Conservation (phyloP, 306 rosid species). For the Vicia villosa region DNA sequence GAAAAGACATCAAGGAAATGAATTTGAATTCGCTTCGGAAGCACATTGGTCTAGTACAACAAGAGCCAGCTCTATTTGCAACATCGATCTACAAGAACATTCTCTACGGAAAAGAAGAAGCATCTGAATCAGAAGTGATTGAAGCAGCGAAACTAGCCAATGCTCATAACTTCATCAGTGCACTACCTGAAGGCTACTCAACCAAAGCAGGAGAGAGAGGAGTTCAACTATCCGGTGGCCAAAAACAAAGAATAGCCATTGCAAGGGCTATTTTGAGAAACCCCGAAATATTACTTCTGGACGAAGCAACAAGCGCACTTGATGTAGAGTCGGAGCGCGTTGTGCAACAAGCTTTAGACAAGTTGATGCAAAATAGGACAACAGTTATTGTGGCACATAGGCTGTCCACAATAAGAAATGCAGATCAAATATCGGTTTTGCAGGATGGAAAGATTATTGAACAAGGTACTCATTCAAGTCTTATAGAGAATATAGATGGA, state of each 20-base stretch:
- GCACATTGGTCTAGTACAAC: slow-evolving; percentile 86
- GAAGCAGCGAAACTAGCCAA: slow-evolving; percentile 83
- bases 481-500: slow-evolving; percentile 60
- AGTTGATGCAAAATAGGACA: slow-evolving; percentile 75
- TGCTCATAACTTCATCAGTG: slow-evolving; percentile 77
- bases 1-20: slow-evolving; percentile 70
- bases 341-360: slow-evolving; percentile 80
- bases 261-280: slow-evolving; percentile 83
- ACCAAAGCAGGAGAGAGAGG: slow-evolving; percentile 93
- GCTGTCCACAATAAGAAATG: slow-evolving; percentile 78
- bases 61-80: slow-evolving; percentile 89
- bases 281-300: slow-evolving; percentile 74
- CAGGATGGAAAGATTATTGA: slow-evolving; percentile 79
- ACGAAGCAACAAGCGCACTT: slow-evolving; percentile 88
- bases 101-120: slow-evolving; percentile 80
- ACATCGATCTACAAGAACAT: slow-evolving; percentile 80
- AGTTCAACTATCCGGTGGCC: slow-evolving; percentile 91
- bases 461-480: slow-evolving; percentile 75
- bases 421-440: slow-evolving; percentile 77
- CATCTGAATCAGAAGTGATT: slow-evolving; percentile 70
- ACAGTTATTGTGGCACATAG: slow-evolving; percentile 86
- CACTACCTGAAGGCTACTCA: slow-evolving; percentile 83
- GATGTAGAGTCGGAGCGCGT: slow-evolving; percentile 76
- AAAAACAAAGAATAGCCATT: slow-evolving; percentile 81
- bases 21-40: slow-evolving; percentile 70